Evolutionary conservation across 2,329 filamentous ascomycete genomes (phyloP).

Genomic region (Pseudogymnoascus sp.): DNA sequence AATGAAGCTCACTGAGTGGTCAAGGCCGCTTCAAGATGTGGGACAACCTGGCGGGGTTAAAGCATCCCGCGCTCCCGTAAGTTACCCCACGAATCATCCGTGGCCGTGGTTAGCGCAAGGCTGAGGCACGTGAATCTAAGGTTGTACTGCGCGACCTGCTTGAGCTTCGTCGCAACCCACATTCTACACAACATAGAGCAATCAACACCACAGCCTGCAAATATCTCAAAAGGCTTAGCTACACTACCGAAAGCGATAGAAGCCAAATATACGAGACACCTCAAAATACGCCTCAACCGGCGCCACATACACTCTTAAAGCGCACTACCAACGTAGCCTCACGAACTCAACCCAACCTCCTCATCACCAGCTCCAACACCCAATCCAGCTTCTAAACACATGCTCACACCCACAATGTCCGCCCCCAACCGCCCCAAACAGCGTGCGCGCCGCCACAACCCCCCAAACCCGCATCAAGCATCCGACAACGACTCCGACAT

Average conservation of each 20-base stretch:
- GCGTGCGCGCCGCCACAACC: conserved; percentile 31
- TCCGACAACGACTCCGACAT: conserved; percentile 47
- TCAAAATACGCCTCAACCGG: neutral
- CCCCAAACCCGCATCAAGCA: conserved; percentile 27
- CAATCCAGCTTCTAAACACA: neutral
- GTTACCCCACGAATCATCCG: neutral
- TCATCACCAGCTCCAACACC: neutral
- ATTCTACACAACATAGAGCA: neutral
- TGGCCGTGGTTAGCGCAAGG: neutral
- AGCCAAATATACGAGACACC: neutral
- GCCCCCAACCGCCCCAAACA: conserved; percentile 10
- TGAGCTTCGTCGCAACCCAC: neutral
- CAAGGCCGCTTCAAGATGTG: neutral
- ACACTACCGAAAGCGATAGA: neutral
- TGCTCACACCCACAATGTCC: neutral
- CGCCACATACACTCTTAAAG: neutral
- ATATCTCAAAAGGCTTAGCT: neutral
- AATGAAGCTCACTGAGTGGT: neutral
- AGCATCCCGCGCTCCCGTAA: neutral
- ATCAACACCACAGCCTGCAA: neutral
- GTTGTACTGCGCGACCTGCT: neutral
- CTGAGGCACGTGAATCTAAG: neutral
- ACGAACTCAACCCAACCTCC: neutral
- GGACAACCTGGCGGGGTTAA: neutral
- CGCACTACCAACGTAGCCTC: neutral